phyloP scores from a whole-genome alignment of 352 stramenopile genomes.

The Phytophthora pluvialis region DNA sequence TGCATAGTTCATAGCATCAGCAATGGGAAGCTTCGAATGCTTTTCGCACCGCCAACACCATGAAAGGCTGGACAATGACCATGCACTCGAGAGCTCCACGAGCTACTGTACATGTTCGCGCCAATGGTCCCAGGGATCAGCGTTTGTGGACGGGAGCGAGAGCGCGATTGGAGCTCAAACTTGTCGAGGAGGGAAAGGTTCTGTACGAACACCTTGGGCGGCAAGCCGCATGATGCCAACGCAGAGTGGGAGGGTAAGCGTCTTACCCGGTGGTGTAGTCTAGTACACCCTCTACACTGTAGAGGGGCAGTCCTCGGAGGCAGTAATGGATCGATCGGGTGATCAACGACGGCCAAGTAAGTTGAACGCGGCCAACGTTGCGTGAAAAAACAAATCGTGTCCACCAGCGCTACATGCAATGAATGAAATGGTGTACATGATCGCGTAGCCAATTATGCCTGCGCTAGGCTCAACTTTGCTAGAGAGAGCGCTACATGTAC shows the following conservation, averaged over 20 bases:
- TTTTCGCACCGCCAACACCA: background rate
- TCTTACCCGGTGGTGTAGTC: constrained; percentile 11
- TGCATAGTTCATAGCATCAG: constrained; percentile 1
- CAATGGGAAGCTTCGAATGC: constrained; percentile 1
- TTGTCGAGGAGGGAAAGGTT: background rate
- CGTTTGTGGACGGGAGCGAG: constrained; percentile 14
- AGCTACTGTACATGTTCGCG: no score
- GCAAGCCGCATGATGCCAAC: no score
- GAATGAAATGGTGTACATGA: no score
- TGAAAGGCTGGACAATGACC: background rate
- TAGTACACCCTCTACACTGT: no score
- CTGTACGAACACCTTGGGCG: background rate
- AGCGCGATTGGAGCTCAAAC: constrained; percentile 15
- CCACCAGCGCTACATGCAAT: no score
- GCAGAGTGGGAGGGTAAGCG: constrained; percentile 19
- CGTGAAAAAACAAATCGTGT: no score
- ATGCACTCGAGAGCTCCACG: no score
- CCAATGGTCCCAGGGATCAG: no score
- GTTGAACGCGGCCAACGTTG: constrained; percentile 6
- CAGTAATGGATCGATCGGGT: constrained; percentile 24
- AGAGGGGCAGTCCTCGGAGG: constrained; percentile 5
- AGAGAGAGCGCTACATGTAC: no score
- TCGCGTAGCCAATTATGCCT: no score
- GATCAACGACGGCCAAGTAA: constrained; percentile 8
- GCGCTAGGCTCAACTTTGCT: no score